Evolutionary conservation across 192 early-diverging fungal genomes (phyloP).

Genomic region (Umbelopsis ramanniana): DNA sequence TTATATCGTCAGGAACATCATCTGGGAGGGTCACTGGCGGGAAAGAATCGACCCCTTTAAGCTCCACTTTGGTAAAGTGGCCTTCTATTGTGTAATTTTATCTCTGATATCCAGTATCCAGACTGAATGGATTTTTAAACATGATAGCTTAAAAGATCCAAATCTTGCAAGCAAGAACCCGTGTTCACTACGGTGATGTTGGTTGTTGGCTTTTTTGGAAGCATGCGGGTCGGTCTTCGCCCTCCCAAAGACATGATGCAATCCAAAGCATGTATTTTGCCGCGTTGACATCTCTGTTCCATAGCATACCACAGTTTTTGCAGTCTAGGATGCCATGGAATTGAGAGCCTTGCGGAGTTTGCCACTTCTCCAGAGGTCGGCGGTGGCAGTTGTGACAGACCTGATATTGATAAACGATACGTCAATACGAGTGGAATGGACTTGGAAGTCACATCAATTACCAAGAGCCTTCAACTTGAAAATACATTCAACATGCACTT

Average conservation of each 20-base stretch:
- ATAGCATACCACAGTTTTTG: constrained; percentile 15
- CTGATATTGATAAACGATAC: constrained; percentile 2
- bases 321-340: constrained; percentile 1
- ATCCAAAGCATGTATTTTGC: not conserved
- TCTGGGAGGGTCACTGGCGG: no score
- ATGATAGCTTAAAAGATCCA: not conserved
- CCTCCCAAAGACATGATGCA: not conserved
- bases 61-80: no score
- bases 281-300: constrained; percentile 16
- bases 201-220: not conserved
- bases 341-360: not conserved
- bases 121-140: no score
- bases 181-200: not conserved
- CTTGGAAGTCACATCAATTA: not conserved
- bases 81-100: no score
- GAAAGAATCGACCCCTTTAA: no score
- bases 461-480: no score
- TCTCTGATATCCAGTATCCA: no score
- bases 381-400: not conserved
- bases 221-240: not conserved
- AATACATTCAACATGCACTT: not conserved
- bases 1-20: no score
- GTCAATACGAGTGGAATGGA: not conserved
- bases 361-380: not conserved
- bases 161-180: constrained; percentile 3